Conservation (phyloP, 805 yeast genomes). For the Candida nanaspora region DNA sequence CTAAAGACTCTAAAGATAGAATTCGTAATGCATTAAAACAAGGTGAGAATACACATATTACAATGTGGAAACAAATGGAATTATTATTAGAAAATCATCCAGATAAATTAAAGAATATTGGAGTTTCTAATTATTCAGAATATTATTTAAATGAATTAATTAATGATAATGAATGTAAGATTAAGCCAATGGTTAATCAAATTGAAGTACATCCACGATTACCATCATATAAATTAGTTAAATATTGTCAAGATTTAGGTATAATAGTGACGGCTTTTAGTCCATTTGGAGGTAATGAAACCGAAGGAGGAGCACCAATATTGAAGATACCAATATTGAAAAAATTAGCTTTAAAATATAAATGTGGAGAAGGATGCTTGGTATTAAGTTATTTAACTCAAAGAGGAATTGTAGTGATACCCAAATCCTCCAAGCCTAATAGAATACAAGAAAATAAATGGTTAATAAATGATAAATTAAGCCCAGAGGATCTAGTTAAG, state of each 20-base stretch:
- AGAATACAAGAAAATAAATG: constrained; percentile 19
- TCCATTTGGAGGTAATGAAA: constrained; percentile 31
- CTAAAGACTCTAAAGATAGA: constrained; percentile 17
- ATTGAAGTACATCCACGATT: constrained; percentile 38
- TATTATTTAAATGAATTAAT: constrained; percentile 22
- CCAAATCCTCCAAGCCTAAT: constrained; percentile 33
- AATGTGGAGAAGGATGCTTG: constrained; percentile 46
- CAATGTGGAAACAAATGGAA: constrained; percentile 61
- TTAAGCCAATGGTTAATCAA: constrained; percentile 37
- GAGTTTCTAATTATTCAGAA: constrained; percentile 34
- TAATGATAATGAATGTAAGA: constrained; percentile 24
- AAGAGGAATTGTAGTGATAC: constrained; percentile 29
- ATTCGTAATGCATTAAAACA: constrained; percentile 15
- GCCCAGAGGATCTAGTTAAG: neutral
- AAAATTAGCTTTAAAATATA: constrained; percentile 43
- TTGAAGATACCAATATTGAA: constrained; percentile 23
- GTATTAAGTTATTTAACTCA: constrained; percentile 30
- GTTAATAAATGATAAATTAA: neutral
- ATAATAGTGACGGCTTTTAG: constrained; percentile 32
- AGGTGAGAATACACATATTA: constrained; percentile 43
- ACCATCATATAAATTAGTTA: constrained; percentile 26
- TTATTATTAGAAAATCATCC: constrained; percentile 46
- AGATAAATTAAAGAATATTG: constrained; percentile 36
- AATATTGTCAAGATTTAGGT: constrained; percentile 23
- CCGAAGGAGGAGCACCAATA: constrained; percentile 32